These are phyloP conservation scores for Lecanicillium sp. DNA, from an alignment of 2,329 filamentous ascomycete genomes.

Conservation along the genomic window DNA sequence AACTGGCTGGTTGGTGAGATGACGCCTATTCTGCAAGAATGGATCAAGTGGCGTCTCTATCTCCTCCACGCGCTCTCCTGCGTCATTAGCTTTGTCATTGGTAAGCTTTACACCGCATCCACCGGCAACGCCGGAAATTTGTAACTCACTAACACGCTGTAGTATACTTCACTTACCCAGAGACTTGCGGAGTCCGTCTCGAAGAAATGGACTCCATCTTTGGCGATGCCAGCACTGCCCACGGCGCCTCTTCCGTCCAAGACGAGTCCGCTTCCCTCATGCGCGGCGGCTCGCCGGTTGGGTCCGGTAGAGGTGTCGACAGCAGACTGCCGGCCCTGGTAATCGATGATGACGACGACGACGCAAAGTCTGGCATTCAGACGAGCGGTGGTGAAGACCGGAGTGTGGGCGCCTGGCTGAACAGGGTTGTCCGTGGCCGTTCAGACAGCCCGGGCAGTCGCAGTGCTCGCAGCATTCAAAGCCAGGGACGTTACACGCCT, in stretches of 20 bases:
- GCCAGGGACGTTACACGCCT: slow-evolving; percentile 37
- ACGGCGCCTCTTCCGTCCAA: slow-evolving; percentile 68
- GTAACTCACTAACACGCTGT: slow-evolving; percentile 17
- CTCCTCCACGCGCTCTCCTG: slow-evolving; percentile 96
- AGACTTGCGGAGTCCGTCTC: slow-evolving; percentile 88
- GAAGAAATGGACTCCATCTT: slow-evolving; percentile 97
- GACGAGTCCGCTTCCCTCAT: slow-evolving; percentile 81
- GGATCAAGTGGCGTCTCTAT: slow-evolving; percentile 90
- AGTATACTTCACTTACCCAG: slow-evolving; percentile 98
- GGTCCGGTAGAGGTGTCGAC: slow-evolving; percentile 62
- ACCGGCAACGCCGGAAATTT: background rate
- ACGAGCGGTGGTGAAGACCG: slow-evolving; percentile 30
- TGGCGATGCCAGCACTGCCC: slow-evolving; percentile 81
- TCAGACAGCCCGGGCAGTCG: slow-evolving; percentile 33
- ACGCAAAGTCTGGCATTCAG: slow-evolving; percentile 37
- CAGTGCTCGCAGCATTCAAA: slow-evolving; percentile 30
- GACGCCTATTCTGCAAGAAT: slow-evolving; percentile 87
- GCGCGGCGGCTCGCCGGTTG: slow-evolving; percentile 64
- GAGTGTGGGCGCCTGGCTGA: slow-evolving; percentile 46
- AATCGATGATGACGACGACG: slow-evolving; percentile 56
- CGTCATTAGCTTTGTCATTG: slow-evolving; percentile 88
- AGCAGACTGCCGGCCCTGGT: slow-evolving; percentile 81
- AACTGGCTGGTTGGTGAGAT: slow-evolving; percentile 96
- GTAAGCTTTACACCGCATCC: slow-evolving; percentile 55
- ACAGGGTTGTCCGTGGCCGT: slow-evolving; percentile 35